Conservation (phyloP, 2,329 filamentous ascomycete species). For the Penicillium psychrosexuale region DNA sequence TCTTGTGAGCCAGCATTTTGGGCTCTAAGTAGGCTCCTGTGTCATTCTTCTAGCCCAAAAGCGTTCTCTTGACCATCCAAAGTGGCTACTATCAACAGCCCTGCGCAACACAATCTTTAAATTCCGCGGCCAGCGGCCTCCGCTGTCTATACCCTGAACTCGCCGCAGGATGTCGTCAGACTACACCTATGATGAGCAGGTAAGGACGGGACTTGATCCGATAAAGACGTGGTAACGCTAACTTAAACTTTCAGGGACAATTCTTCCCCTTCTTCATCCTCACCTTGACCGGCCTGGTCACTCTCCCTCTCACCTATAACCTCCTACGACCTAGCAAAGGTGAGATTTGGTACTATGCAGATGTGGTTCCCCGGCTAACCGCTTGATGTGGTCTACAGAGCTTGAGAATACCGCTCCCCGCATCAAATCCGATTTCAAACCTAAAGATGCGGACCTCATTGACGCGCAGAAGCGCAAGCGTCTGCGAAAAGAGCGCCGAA, state of each 20-base stretch:
- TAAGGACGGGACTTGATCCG: constrained; percentile 33
- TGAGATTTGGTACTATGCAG: constrained; percentile 29
- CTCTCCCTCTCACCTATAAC: constrained; percentile 83
- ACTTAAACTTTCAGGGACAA: constrained; percentile 63
- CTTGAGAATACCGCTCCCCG: constrained; percentile 76
- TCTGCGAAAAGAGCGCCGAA: constrained; percentile 81
- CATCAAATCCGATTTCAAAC: constrained; percentile 77
- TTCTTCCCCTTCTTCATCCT: constrained; percentile 99
- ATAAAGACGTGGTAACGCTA: neutral
- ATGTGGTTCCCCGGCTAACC: neutral
- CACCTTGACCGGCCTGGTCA: constrained; percentile 82
- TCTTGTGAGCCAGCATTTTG: constrained; percentile 15
- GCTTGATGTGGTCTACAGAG: constrained; percentile 41
- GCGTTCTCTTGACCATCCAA: constrained; percentile 4
- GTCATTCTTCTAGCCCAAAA: neutral
- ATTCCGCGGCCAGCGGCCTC: constrained; percentile 31
- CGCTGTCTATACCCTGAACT: constrained; percentile 32
- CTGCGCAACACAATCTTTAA: constrained; percentile 27
- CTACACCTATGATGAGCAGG: constrained; percentile 97
- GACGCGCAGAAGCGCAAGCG: constrained; percentile 78
- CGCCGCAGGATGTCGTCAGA: constrained; percentile 69
- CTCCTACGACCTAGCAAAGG: constrained; percentile 75
- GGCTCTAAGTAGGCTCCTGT: constrained; percentile 3
- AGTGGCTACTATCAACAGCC: constrained; percentile 13
- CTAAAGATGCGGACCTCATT: constrained; percentile 79